Evolutionary conservation across 257 asterid genomes (phyloP).

Genomic region (Thymus mandschuricus): DNA sequence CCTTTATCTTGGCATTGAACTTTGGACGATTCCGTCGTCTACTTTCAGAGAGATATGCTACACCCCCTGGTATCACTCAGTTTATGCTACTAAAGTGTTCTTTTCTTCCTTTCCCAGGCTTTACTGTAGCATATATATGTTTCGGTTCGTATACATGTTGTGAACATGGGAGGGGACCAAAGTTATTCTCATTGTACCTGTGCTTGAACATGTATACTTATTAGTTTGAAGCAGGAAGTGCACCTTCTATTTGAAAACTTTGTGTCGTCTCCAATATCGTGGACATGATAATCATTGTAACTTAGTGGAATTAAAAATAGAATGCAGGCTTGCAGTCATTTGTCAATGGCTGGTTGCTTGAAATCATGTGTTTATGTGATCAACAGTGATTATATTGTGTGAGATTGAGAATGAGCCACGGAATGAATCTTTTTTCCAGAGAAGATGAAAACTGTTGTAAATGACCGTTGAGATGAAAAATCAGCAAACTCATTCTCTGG

Average conservation of each 20-base stretch:
- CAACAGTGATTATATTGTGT: no score
- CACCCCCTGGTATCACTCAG: slow-evolving; percentile 46
- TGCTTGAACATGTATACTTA: neutral
- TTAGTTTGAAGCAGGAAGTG: neutral
- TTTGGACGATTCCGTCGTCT: slow-evolving; percentile 47
- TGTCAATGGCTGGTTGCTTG: neutral
- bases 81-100: slow-evolving; percentile 26
- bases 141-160: no score
- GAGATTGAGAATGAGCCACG: no score
- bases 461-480: no score
- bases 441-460: no score
- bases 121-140: neutral
- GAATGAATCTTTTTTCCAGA: no score
- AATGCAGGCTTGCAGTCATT: neutral
- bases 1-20: slow-evolving; percentile 54
- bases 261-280: neutral
- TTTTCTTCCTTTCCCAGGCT: slow-evolving; percentile 19
- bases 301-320: neutral
- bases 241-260: neutral
- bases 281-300: neutral
- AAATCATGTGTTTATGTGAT: no score
- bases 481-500: no score
- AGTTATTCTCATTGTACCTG: neutral
- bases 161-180: neutral
- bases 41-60: slow-evolving; percentile 45